These are phyloP conservation scores for Tremella yokohamensis DNA, from an alignment of 768 basidiomycete species.

Conservation along the genomic window DNA sequence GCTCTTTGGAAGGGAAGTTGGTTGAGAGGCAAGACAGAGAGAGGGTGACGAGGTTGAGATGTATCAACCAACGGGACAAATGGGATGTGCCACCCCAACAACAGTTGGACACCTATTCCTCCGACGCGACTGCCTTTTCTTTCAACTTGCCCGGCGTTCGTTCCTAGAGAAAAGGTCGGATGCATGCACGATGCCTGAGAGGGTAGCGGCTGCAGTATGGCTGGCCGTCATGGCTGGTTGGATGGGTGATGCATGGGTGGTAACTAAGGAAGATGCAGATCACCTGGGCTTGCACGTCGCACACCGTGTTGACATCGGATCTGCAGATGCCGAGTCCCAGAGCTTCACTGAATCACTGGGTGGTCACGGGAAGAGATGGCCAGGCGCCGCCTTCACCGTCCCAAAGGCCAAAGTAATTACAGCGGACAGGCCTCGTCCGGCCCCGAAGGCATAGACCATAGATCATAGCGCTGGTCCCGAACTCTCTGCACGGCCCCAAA, in stretches of 20 bases:
- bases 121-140: conserved; percentile 11
- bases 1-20: background rate
- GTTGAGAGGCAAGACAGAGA: background rate
- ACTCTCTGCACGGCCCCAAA: no score
- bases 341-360: no score
- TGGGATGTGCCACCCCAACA: background rate
- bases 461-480: no score
- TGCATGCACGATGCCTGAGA: background rate
- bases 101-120: no score
- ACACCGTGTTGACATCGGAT: background rate
- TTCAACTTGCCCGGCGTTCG: background rate
- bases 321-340: background rate
- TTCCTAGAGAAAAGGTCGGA: no score
- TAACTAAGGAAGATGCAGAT: background rate
- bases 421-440: no score
- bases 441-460: no score
- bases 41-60: background rate
- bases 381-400: no score
- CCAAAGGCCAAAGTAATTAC: no score
- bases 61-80: conserved; percentile 6
- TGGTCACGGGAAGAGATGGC: no score
- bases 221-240: background rate
- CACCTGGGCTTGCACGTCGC: background rate
- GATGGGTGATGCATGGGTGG: background rate
- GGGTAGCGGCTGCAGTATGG: background rate